Evolutionary conservation across 495 filamentous ascomycete species (phyloP).

Genomic region (Delitschia confertaspora): DNA sequence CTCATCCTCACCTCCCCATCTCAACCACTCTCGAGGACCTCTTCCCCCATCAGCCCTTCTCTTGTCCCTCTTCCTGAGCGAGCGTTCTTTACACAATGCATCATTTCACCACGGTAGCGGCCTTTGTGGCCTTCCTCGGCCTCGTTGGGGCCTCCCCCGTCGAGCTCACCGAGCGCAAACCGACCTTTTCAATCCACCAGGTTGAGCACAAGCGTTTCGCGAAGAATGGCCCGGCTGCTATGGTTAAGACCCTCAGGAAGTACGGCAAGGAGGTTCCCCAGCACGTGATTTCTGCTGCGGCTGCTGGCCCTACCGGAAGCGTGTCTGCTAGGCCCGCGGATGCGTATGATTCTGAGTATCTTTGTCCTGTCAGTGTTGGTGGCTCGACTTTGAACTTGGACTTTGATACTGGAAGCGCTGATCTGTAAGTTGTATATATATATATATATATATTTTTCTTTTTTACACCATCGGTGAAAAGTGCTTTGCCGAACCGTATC

Average conservation of each 20-base stretch:
- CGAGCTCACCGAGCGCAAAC: slow-evolving; percentile 18
- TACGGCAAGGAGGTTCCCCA: slow-evolving; percentile 39
- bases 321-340: slow-evolving; percentile 46
- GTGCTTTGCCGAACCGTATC: slow-evolving; percentile 6
- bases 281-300: slow-evolving; percentile 25
- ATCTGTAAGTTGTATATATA: slow-evolving; percentile 49
- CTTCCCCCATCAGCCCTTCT: slow-evolving; percentile 1
- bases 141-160: slow-evolving; percentile 16
- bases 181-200: slow-evolving; percentile 21
- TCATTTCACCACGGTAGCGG: slow-evolving; percentile 17
- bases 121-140: slow-evolving; percentile 11
- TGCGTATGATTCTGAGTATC: slow-evolving; percentile 52
- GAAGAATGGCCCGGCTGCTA: slow-evolving; percentile 19
- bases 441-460: slow-evolving; percentile 25
- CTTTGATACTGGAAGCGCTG: slow-evolving; percentile 68
- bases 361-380: slow-evolving; percentile 60
- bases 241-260: slow-evolving; percentile 23
- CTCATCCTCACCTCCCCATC: slow-evolving; percentile 2
- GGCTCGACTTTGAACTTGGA: slow-evolving; percentile 55
- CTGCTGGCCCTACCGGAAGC: slow-evolving; percentile 38
- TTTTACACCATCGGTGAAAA: no score
- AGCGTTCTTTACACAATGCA: slow-evolving; percentile 17
- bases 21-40: slow-evolving; percentile 3
- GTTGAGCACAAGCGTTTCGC: slow-evolving; percentile 9
- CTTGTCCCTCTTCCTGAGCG: background rate